These are phyloP conservation scores for Geosiphon pyriformis DNA, from an alignment of 192 early-diverging fungal species.

Conservation along the genomic window DNA sequence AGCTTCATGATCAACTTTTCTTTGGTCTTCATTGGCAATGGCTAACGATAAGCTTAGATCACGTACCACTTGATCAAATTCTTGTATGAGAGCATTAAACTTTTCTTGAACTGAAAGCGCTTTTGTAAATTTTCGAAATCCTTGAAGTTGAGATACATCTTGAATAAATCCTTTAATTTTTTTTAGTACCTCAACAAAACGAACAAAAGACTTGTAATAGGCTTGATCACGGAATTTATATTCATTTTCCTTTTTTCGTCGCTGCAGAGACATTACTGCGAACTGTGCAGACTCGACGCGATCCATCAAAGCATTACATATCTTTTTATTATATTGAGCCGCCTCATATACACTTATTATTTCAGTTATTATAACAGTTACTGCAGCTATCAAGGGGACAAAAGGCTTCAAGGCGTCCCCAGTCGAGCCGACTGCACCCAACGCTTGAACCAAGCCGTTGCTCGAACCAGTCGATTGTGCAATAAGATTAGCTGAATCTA, in stretches of 20 bases:
- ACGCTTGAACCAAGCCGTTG: no score
- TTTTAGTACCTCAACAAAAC: constrained; percentile 9
- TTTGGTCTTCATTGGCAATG: constrained; percentile 16
- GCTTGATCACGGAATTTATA: not conserved
- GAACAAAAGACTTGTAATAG: constrained; percentile 10
- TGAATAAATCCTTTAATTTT: constrained; percentile 17
- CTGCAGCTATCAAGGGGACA: constrained; percentile 9
- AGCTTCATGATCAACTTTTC: constrained; percentile 8
- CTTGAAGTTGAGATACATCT: constrained; percentile 15
- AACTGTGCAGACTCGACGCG: constrained; percentile 4
- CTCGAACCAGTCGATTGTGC: no score
- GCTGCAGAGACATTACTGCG: not conserved
- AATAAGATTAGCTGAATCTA: no score
- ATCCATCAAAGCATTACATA: constrained; percentile 17
- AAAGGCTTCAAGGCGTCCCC: constrained; percentile 21
- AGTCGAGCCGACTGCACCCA: no score
- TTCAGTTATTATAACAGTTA: constrained; percentile 6
- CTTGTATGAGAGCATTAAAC: constrained; percentile 5
- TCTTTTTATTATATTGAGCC: constrained; percentile 23
- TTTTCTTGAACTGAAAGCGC: not conserved
- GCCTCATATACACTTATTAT: constrained; percentile 16
- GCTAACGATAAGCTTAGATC: constrained; percentile 12
- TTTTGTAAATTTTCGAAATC: constrained; percentile 13
- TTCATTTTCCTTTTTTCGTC: constrained; percentile 12
- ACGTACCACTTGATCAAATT: constrained; percentile 2